phyloP scores from a whole-genome alignment of 208 protist species.

The Spironucleus salmonicida region DNA sequence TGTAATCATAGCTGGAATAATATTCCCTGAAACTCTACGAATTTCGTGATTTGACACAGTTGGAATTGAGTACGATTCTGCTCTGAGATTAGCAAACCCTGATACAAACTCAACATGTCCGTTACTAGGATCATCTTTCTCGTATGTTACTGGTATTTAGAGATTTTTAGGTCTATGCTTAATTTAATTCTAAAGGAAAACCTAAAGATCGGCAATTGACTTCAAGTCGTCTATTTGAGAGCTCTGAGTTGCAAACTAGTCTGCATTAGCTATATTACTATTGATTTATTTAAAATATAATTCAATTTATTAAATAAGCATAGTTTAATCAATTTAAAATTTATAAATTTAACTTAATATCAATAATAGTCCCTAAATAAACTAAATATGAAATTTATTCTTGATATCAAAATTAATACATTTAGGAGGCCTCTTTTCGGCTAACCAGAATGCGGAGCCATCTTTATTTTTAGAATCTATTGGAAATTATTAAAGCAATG shows the following conservation, averaged over 20 bases:
- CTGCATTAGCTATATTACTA: too few relatives aligned
- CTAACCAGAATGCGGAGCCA: slow-evolving; percentile 60
- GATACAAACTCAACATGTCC: slow-evolving; percentile 76
- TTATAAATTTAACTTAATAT: too few relatives aligned
- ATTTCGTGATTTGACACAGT: slow-evolving; percentile 56
- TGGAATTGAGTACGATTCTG: slow-evolving; percentile 67
- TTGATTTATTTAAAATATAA: too few relatives aligned
- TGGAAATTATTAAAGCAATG: slow-evolving; percentile 91
- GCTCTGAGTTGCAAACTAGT: too few relatives aligned
- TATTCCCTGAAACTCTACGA: slow-evolving; percentile 77
- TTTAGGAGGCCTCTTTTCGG: slow-evolving; percentile 61
- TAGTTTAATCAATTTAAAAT: too few relatives aligned
- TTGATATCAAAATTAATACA: not conserved
- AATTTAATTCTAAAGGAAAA: too few relatives aligned
- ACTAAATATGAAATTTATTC: not conserved
- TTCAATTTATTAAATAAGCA: too few relatives aligned
- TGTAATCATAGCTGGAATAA: slow-evolving; percentile 99
- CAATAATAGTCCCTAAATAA: too few relatives aligned
- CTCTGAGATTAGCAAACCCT: slow-evolving; percentile 67
- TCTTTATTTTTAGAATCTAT: slow-evolving; percentile 69
- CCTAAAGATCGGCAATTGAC: too few relatives aligned
- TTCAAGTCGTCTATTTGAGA: too few relatives aligned
- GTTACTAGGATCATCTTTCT: slow-evolving; percentile 75
- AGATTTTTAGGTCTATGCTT: too few relatives aligned
- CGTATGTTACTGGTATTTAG: too few relatives aligned